These are phyloP conservation scores for Asterella californica DNA, from an alignment of 225 moss, liverwort and hornwort species.

Conservation along the genomic window DNA sequence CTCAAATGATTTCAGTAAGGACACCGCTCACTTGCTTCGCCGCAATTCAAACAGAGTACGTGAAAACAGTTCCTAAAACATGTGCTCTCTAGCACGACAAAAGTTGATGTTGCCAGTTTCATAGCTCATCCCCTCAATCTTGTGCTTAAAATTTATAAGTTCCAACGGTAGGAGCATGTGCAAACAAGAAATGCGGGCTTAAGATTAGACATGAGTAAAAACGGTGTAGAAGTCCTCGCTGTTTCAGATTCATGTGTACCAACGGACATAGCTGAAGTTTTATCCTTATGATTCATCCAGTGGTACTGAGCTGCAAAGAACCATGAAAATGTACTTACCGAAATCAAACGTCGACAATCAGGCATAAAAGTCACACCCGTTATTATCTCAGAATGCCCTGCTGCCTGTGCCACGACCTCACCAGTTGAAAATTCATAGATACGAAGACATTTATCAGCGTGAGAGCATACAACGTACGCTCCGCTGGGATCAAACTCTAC, in stretches of 20 bases:
- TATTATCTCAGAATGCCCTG: conserved; percentile 67
- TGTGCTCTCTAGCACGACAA: background rate
- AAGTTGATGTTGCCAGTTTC: background rate
- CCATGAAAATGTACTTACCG: conserved; percentile 40
- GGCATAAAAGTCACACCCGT: conserved; percentile 75
- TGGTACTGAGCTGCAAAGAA: background rate
- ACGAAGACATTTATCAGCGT: conserved; percentile 61
- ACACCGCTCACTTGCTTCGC: background rate
- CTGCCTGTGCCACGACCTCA: conserved; percentile 65
- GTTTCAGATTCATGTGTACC: no score
- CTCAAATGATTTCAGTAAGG: background rate
- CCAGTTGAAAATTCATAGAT: conserved; percentile 68
- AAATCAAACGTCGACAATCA: conserved; percentile 65
- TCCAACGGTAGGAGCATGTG: no score
- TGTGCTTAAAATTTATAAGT: background rate
- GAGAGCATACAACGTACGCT: conserved; percentile 67
- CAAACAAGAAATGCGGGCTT: no score
- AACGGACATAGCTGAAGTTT: no score
- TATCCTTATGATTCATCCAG: no score
- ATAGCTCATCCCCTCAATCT: background rate
- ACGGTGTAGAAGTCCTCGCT: no score
- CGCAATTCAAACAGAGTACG: background rate
- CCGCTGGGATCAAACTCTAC: conserved; percentile 73
- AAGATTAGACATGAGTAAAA: no score
- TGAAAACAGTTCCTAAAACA: background rate